Evolutionary conservation across 305 asterid species (phyloP).

Genomic region (Fraxinus floribunda): DNA sequence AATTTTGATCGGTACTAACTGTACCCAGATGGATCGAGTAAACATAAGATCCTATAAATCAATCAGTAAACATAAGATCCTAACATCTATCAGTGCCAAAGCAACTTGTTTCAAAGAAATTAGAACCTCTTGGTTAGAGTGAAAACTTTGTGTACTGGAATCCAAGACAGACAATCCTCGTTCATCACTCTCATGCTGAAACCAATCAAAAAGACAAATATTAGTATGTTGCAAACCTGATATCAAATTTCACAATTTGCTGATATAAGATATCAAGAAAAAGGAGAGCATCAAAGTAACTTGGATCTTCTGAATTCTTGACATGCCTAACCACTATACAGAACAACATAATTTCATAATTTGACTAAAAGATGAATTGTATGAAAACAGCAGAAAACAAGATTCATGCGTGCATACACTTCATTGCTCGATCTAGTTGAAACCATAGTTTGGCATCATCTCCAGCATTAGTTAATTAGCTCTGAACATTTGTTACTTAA

Average conservation of each 20-base stretch:
- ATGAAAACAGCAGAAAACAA: neutral
- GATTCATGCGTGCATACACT: neutral
- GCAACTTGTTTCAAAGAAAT: constrained; percentile 9
- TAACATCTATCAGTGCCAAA: neutral
- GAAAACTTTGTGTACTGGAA: constrained; percentile 48
- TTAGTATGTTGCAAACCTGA: constrained; percentile 1
- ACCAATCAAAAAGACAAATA: constrained; percentile 18
- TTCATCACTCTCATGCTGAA: constrained; percentile 50
- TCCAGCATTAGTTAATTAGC: neutral
- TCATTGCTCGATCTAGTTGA: neutral
- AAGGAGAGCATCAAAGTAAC: neutral
- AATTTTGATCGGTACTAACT: neutral
- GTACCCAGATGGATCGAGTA: neutral
- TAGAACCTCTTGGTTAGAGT: constrained; percentile 65
- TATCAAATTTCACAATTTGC: constrained; percentile 3
- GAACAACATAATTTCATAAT: neutral
- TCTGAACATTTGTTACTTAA: neutral
- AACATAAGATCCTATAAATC: neutral
- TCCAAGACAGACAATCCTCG: constrained; percentile 45
- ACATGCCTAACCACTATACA: neutral
- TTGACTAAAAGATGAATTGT: neutral
- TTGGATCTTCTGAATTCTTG: constrained; percentile 8
- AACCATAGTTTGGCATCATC: constrained; percentile 11
- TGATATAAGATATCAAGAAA: neutral
- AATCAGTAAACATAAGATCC: neutral